Percentiles rank a stretch among this genome's conserved stretches.
Evolutionary conservation across 768 basidiomycete species (phyloP).

Genomic region (Goffeauzyma gilvescens): DNA sequence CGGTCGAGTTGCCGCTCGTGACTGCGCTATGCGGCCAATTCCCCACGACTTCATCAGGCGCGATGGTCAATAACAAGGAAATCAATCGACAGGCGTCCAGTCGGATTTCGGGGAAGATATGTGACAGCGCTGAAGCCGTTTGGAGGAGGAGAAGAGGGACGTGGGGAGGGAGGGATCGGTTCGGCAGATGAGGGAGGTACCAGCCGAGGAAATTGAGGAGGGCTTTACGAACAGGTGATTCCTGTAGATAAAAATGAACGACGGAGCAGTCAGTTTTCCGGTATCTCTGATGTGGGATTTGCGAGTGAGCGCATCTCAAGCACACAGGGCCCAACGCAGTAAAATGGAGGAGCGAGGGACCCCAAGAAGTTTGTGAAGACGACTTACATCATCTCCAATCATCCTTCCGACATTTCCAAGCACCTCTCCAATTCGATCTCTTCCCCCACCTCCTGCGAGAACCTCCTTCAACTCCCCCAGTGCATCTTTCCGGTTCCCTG

Average conservation of each 20-base stretch:
- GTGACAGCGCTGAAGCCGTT: slow-evolving; percentile 72
- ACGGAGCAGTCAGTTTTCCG: slow-evolving; percentile 4
- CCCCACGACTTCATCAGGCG: slow-evolving; percentile 47
- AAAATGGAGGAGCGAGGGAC: too few species aligned
- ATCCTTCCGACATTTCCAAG: slow-evolving; percentile 36
- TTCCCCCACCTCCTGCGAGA: slow-evolving; percentile 12
- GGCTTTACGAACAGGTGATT: slow-evolving; percentile 56
- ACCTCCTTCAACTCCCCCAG: slow-evolving; percentile 25
- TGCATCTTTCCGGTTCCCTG: slow-evolving; percentile 52
- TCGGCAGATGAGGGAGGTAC: slow-evolving; percentile 48
- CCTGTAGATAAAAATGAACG: slow-evolving; percentile 36
- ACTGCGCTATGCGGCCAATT: slow-evolving; percentile 42
- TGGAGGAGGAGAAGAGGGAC: slow-evolving; percentile 60
- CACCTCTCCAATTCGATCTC: slow-evolving; percentile 20
- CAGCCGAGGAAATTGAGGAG: slow-evolving; percentile 51
- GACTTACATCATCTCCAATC: slow-evolving; percentile 60
- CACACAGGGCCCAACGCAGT: too few species aligned
- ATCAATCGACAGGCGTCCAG: slow-evolving; percentile 72
- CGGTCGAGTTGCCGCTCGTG: slow-evolving; percentile 10
- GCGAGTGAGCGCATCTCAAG: too few species aligned
- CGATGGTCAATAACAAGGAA: slow-evolving; percentile 49
- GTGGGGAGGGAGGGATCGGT: slow-evolving; percentile 36
- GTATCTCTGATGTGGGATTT: too few species aligned
- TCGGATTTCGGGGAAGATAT: slow-evolving; percentile 87
- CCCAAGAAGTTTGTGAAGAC: background rate